Conservation (phyloP, 164 flowering plant species). For the Tinospora cordifolia region DNA sequence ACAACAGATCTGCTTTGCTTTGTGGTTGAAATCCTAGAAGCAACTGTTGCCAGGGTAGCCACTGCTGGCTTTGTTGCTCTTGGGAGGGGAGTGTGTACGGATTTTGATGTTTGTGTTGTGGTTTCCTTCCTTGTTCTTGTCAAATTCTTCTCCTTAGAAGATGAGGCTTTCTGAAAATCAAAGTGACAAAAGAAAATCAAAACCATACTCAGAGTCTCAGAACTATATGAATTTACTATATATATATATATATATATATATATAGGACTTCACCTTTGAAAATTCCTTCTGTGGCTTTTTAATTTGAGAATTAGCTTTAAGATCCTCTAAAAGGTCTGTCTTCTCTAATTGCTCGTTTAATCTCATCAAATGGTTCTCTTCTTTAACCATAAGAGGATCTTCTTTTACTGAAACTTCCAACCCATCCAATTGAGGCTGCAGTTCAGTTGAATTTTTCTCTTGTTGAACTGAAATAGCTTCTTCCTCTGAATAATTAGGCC, state of each 20-base stretch:
- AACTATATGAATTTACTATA: neutral
- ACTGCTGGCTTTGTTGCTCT: conserved; percentile 26
- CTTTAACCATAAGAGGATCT: neutral
- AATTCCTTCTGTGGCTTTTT: conserved; percentile 25
- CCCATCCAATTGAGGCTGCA: conserved; percentile 6
- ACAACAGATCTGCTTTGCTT: conserved; percentile 23
- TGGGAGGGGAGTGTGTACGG: conserved; percentile 22
- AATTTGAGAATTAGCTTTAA: conserved; percentile 12
- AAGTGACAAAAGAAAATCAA: conserved; percentile 6
- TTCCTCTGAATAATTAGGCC: conserved; percentile 21
- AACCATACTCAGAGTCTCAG: neutral
- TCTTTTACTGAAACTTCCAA: neutral
- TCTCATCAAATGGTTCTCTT: neutral
- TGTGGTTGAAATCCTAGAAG: conserved; percentile 29
- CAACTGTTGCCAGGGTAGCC: conserved; percentile 18
- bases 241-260: neutral
- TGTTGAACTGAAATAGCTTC: conserved; percentile 19
- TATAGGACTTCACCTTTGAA: conserved; percentile 36
- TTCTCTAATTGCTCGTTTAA: neutral
- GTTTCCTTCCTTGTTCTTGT: conserved; percentile 32
- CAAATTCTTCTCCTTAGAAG: conserved; percentile 26
- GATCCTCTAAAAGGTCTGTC: conserved; percentile 11
- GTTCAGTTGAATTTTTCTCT: conserved; percentile 12
- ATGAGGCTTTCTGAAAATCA: conserved; percentile 26
- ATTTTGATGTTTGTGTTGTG: conserved; percentile 20